A percentile compares a stretch with the other conserved stretches of the same genome.
These are phyloP conservation scores for Amanita pallidorosea DNA, from an alignment of 768 basidiomycete genomes.

Conservation along the genomic window DNA sequence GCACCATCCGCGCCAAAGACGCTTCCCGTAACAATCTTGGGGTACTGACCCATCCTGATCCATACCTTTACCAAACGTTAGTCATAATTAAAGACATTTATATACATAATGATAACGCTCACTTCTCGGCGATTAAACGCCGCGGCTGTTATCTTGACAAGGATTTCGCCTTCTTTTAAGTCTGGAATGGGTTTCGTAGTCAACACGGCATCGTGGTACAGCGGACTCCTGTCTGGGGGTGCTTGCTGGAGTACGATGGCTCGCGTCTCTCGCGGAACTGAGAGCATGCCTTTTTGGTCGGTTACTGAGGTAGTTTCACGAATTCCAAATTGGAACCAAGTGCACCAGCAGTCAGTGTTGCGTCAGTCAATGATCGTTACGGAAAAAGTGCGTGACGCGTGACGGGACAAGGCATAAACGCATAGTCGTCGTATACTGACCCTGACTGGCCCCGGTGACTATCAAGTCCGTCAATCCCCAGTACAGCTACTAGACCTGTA, in stretches of 20 bases:
- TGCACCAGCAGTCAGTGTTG: too few species aligned
- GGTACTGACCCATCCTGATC: slow-evolving; percentile 63
- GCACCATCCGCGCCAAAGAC: slow-evolving; percentile 68
- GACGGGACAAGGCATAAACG: too few species aligned
- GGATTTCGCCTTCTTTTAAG: slow-evolving; percentile 45
- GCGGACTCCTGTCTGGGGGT: slow-evolving; percentile 22
- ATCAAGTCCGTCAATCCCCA: too few species aligned
- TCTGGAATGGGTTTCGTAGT: slow-evolving; percentile 37
- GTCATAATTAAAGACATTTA: background rate
- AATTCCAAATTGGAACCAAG: too few species aligned
- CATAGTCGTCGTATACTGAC: too few species aligned
- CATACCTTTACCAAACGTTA: slow-evolving; percentile 41
- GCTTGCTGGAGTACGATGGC: slow-evolving; percentile 40
- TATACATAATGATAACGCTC: slow-evolving; percentile 1
- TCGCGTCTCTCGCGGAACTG: slow-evolving; percentile 19
- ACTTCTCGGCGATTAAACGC: slow-evolving; percentile 77
- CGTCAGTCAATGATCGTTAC: too few species aligned
- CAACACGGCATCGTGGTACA: slow-evolving; percentile 48
- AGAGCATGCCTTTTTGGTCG: too few species aligned
- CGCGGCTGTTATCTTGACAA: slow-evolving; percentile 58
- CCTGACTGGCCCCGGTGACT: too few species aligned
- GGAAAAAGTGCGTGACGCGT: too few species aligned
- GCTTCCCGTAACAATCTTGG: slow-evolving; percentile 45
- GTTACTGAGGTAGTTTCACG: too few species aligned
- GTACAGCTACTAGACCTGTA: too few species aligned